A percentile compares a stretch with the other conserved stretches of the same genome.
Conservation (phyloP, 164 flowering plant genomes). For the Tinospora cordifolia region DNA sequence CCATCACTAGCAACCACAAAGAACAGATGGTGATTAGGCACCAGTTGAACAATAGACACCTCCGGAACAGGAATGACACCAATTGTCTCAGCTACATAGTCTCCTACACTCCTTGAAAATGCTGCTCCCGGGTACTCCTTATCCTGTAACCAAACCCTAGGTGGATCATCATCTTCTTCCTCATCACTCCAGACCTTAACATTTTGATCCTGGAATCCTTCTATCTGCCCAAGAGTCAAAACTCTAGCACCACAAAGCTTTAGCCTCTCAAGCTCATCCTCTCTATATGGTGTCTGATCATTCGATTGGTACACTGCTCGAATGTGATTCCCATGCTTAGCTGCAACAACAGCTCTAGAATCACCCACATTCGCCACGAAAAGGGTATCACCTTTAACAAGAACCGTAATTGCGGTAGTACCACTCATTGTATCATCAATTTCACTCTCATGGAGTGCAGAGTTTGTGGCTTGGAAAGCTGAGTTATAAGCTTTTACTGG, state of each 20-base stretch:
- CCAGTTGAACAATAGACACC: slow-evolving; percentile 52
- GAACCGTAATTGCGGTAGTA: slow-evolving; percentile 87
- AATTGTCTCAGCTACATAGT: slow-evolving; percentile 71
- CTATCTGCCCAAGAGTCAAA: slow-evolving; percentile 80
- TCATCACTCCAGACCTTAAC: slow-evolving; percentile 88
- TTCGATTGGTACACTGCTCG: slow-evolving; percentile 61
- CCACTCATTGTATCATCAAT: slow-evolving; percentile 97
- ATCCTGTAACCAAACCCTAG: slow-evolving; percentile 88
- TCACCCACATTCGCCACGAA: slow-evolving; percentile 94
- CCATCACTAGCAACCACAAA: slow-evolving; percentile 97
- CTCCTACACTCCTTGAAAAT: slow-evolving; percentile 91
- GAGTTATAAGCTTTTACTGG: slow-evolving; percentile 63
- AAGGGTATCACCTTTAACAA: slow-evolving; percentile 59
- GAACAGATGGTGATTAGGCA: slow-evolving; percentile 64
- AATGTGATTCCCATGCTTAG: slow-evolving; percentile 45
- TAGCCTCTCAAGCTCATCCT: slow-evolving; percentile 82
- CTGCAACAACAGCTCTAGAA: slow-evolving; percentile 82
- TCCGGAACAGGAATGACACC: slow-evolving; percentile 92
- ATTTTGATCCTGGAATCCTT: slow-evolving; percentile 75
- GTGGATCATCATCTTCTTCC: slow-evolving; percentile 86
- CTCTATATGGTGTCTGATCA: slow-evolving; percentile 92
- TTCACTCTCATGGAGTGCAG: slow-evolving; percentile 58
- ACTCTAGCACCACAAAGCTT: slow-evolving; percentile 90
- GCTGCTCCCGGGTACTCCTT: slow-evolving; percentile 94
- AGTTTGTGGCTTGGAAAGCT: slow-evolving; percentile 54